A percentile compares a stretch with the other conserved stretches of the same genome.
Conservation (phyloP, 768 basidiomycete genomes). For the Suillus luteus region DNA sequence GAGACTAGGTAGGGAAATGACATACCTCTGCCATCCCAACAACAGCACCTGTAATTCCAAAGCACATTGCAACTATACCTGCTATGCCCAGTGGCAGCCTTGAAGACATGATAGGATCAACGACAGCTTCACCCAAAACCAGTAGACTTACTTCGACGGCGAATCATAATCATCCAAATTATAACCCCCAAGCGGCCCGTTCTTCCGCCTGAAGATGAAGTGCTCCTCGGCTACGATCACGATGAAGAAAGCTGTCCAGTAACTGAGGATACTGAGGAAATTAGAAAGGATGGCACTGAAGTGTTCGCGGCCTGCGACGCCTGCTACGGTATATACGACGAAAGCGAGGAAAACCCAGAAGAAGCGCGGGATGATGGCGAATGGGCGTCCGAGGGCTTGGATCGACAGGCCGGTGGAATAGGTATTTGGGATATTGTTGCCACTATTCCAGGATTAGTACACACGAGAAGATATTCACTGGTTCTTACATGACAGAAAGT, state of each 20-base stretch:
- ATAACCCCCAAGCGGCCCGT: slow-evolving; percentile 50
- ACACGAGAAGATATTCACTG: not conserved
- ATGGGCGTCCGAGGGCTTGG: slow-evolving; percentile 45
- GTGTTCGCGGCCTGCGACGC: slow-evolving; percentile 46
- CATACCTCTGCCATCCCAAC: slow-evolving; percentile 52
- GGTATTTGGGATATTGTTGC: slow-evolving; percentile 45
- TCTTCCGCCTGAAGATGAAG: slow-evolving; percentile 43
- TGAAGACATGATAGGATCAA: not conserved
- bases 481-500: slow-evolving; percentile 41
- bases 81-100: slow-evolving; percentile 52
- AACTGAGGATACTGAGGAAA: slow-evolving; percentile 44
- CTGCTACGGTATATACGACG: slow-evolving; percentile 41
- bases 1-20: too few relatives aligned
- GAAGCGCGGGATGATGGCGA: slow-evolving; percentile 47
- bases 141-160: slow-evolving; percentile 33
- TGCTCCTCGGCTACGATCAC: slow-evolving; percentile 50
- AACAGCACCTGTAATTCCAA: slow-evolving; percentile 50
- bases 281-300: slow-evolving; percentile 46
- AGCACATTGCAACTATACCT: slow-evolving; percentile 46
- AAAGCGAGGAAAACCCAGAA: slow-evolving; percentile 47
- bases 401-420: slow-evolving; percentile 51
- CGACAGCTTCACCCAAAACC: not conserved
- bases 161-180: slow-evolving; percentile 51
- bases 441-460: slow-evolving; percentile 21
- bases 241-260: slow-evolving; percentile 51